Evolutionary conservation across 2,329 filamentous ascomycete genomes (phyloP).

Genomic region (Sclerotinia nivalis): DNA sequence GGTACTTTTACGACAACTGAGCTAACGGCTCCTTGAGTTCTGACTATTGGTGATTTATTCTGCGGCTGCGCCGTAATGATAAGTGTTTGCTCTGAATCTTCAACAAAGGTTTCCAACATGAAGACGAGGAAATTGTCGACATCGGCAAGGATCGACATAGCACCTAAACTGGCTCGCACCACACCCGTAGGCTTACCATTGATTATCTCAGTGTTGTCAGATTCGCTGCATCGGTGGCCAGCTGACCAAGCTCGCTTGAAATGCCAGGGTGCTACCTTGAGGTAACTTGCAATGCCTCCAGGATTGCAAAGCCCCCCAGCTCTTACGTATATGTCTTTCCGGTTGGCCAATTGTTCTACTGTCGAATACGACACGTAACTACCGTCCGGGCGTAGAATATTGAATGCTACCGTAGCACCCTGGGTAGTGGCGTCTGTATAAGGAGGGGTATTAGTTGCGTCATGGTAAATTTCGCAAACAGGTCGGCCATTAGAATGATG

Average conservation of each 20-base stretch:
- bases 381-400: slow-evolving; percentile 68
- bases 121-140: slow-evolving; percentile 71
- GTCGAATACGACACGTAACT: slow-evolving; percentile 77
- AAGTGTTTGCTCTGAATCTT: slow-evolving; percentile 8
- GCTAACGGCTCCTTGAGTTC: background rate
- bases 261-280: slow-evolving; percentile 74
- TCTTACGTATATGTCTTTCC: slow-evolving; percentile 80
- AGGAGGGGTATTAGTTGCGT: slow-evolving; percentile 39
- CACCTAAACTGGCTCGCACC: slow-evolving; percentile 79
- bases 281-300: slow-evolving; percentile 72
- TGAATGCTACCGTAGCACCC: slow-evolving; percentile 83
- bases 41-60: background rate
- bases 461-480: slow-evolving; percentile 39
- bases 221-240: slow-evolving; percentile 80
- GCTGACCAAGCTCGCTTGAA: slow-evolving; percentile 81
- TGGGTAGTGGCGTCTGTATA: slow-evolving; percentile 40
- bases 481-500: slow-evolving; percentile 61
- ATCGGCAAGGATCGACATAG: slow-evolving; percentile 80
- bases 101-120: slow-evolving; percentile 52
- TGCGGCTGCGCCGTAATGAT: background rate
- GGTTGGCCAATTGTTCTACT: slow-evolving; percentile 78
- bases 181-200: slow-evolving; percentile 84
- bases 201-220: slow-evolving; percentile 68
- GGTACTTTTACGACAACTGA: slow-evolving; percentile 10
- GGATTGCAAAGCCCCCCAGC: slow-evolving; percentile 91